Conservation (phyloP, 345 rosid species). For the Brassica napus region DNA sequence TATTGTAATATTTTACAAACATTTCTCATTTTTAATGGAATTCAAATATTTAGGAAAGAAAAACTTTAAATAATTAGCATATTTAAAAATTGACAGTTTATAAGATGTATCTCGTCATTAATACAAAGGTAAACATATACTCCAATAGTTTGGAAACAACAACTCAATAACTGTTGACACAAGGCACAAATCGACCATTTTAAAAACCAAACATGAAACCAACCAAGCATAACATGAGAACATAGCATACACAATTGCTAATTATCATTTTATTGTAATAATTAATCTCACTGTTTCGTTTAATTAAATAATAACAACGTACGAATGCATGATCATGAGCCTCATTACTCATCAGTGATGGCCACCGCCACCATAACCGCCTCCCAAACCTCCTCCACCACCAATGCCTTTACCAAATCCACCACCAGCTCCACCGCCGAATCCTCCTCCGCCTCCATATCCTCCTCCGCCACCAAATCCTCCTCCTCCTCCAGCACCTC, state of each 20-base stretch:
- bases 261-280: neutral
- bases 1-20: neutral
- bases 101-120: neutral
- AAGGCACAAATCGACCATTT: neutral
- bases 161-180: neutral
- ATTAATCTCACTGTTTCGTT: neutral
- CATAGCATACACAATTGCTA: neutral
- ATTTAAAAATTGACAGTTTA: neutral
- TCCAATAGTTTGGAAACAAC: neutral
- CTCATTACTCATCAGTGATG: neutral
- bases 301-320: neutral
- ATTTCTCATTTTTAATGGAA: neutral
- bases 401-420: neutral
- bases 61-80: neutral
- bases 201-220: neutral
- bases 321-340: neutral
- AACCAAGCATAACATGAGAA: neutral
- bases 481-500: constrained; percentile 1
- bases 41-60: neutral
- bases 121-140: neutral
- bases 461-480: neutral
- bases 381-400: neutral
- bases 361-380: neutral
- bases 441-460: neutral
- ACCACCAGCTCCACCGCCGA: neutral